A percentile compares a stretch with the other conserved stretches of the same genome.
Conservation (phyloP, 768 basidiomycete genomes). For the Tricholoma sp. region DNA sequence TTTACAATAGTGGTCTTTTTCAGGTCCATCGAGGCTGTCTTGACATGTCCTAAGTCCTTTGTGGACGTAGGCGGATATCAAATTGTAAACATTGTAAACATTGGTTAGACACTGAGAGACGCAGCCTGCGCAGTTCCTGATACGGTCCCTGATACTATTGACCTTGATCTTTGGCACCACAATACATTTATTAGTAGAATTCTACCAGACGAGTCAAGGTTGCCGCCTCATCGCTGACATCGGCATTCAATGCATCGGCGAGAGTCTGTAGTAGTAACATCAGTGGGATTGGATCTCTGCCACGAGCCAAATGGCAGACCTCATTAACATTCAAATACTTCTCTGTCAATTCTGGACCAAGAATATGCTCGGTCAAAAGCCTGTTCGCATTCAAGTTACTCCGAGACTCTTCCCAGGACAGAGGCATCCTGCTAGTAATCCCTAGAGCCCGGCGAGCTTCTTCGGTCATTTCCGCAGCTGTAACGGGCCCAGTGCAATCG, state of each 20-base stretch:
- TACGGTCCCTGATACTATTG: no score
- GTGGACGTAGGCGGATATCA: no score
- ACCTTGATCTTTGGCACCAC: no score
- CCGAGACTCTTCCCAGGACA: constrained; percentile 45
- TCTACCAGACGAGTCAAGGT: constrained; percentile 25
- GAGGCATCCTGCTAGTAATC: constrained; percentile 45
- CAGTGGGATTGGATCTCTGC: constrained; percentile 1
- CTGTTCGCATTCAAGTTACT: constrained; percentile 30
- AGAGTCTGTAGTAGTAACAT: constrained; percentile 7
- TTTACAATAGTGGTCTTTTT: no score
- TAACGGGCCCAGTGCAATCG: constrained; percentile 26
- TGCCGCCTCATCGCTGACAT: constrained; percentile 16
- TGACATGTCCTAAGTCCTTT: no score
- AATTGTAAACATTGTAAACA: no score
- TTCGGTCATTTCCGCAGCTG: constrained; percentile 39
- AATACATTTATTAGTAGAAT: constrained; percentile 21
- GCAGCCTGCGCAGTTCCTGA: no score
- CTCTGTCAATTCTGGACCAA: constrained; percentile 43
- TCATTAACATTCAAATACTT: constrained; percentile 46
- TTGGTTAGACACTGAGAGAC: no score
- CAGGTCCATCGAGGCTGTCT: no score
- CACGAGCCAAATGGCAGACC: constrained; percentile 24
- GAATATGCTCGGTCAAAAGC: constrained; percentile 25
- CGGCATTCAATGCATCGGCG: constrained; percentile 19
- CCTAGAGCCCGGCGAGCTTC: constrained; percentile 41